A percentile compares a stretch with the other conserved stretches of the same genome.
These are phyloP conservation scores for Xylaria venustula DNA, from an alignment of 495 filamentous ascomycete genomes.

Conservation along the genomic window DNA sequence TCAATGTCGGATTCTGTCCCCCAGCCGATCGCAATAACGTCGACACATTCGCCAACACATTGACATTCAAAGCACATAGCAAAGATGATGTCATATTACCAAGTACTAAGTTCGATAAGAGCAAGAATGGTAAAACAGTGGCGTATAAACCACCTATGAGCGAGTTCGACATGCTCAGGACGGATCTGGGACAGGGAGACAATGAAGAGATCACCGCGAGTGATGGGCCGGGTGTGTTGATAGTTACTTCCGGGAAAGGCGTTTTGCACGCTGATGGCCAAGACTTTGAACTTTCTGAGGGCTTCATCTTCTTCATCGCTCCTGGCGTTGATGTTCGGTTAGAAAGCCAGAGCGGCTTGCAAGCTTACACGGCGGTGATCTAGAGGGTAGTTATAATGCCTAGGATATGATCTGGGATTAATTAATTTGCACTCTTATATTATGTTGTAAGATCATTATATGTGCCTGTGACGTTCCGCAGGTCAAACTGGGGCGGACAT, in stretches of 20 bases:
- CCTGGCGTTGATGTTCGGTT: slow-evolving; percentile 55
- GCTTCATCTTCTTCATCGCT: slow-evolving; percentile 68
- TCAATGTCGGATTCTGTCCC: slow-evolving; percentile 75
- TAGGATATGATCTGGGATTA: too few relatives aligned
- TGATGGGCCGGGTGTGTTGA: slow-evolving; percentile 63
- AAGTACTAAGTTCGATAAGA: slow-evolving; percentile 47
- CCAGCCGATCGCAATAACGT: slow-evolving; percentile 59
- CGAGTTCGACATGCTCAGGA: slow-evolving; percentile 70
- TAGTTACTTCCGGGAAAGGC: slow-evolving; percentile 63
- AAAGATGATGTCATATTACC: slow-evolving; percentile 52
- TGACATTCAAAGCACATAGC: slow-evolving; percentile 63
- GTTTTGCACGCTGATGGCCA: slow-evolving; percentile 55
- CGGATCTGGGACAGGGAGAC: slow-evolving; percentile 55
- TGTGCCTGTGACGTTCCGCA: too few relatives aligned
- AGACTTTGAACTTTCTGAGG: slow-evolving; percentile 57
- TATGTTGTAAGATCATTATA: too few relatives aligned
- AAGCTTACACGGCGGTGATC: slow-evolving; percentile 51
- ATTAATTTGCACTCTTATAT: too few relatives aligned
- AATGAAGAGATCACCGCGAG: slow-evolving; percentile 56
- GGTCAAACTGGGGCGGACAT: too few relatives aligned
- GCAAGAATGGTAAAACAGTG: slow-evolving; percentile 57
- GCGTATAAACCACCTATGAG: slow-evolving; percentile 67
- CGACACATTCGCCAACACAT: slow-evolving; percentile 58
- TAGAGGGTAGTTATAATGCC: neutral
- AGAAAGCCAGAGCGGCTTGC: slow-evolving; percentile 48